phyloP scores from a whole-genome alignment of 345 rosid species.

The Eucalyptus curtisii region DNA sequence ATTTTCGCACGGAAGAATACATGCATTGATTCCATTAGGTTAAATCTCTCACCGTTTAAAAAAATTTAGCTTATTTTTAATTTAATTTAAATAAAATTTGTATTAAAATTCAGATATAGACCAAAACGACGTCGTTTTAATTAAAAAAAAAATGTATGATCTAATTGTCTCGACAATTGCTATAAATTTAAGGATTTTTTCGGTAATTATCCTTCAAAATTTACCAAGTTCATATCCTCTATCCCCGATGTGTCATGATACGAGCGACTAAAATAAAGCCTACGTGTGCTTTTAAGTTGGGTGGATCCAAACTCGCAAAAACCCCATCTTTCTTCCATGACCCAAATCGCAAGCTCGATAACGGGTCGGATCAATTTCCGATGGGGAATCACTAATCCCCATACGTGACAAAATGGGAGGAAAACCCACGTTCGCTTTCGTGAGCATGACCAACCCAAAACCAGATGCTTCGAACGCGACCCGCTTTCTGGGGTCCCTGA shows the following conservation, averaged over 20 bases:
- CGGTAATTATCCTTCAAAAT: accelerated
- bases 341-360: background rate
- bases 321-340: background rate
- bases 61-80: background rate
- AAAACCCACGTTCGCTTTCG: background rate
- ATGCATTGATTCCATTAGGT: background rate
- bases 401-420: accelerated
- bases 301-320: background rate
- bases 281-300: background rate
- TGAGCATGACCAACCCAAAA: background rate
- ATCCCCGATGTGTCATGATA: background rate
- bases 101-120: accelerated
- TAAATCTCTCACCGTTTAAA: background rate
- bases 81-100: too few species aligned
- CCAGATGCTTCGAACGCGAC: background rate
- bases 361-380: accelerated
- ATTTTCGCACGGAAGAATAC: background rate
- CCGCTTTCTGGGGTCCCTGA: background rate
- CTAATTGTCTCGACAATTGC: accelerated
- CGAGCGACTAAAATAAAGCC: background rate
- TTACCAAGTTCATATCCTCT: background rate
- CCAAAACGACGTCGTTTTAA: too few species aligned
- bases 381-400: background rate
- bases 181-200: accelerated
- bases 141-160: too few species aligned